Evolutionary conservation across 495 filamentous ascomycete genomes (phyloP).

Genomic region (Aspergillus bertholletiae): DNA sequence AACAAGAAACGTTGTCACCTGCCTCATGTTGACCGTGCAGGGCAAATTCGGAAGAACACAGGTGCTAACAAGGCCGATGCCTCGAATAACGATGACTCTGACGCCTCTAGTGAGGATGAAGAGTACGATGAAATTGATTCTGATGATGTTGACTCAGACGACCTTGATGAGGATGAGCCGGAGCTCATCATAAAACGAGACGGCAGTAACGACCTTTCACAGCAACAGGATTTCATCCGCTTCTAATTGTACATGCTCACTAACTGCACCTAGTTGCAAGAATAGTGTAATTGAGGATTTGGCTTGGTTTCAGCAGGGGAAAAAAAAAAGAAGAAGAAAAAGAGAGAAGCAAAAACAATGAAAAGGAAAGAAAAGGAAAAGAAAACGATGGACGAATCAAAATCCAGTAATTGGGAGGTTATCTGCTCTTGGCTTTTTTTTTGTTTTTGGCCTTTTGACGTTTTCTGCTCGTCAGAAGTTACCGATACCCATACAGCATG

Average conservation of each 20-base stretch:
- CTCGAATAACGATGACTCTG: constrained; percentile 59
- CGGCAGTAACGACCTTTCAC: constrained; percentile 51
- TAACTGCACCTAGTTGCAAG: constrained; percentile 10
- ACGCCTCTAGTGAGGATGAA: constrained; percentile 83
- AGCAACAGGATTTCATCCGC: constrained; percentile 68
- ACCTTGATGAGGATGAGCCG: constrained; percentile 71
- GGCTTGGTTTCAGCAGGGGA: constrained; percentile 5
- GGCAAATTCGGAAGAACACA: constrained; percentile 59
- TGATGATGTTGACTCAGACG: constrained; percentile 88
- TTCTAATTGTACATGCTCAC: constrained; percentile 36
- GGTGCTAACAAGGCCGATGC: constrained; percentile 34
- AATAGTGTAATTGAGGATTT: constrained; percentile 13
- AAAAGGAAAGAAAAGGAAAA: neutral
- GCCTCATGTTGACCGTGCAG: constrained; percentile 83
- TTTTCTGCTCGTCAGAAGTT: constrained; percentile 6
- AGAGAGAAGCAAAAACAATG: neutral
- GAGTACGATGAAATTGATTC: constrained; percentile 69
- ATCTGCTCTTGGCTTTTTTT: neutral
- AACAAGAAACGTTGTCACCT: constrained; percentile 78
- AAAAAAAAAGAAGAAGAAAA: constrained; percentile 5
- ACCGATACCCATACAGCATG: constrained; percentile 12
- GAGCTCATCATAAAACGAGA: constrained; percentile 40
- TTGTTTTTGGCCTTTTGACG: constrained; percentile 3
- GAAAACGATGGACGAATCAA: neutral
- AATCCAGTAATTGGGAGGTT: neutral